These are phyloP conservation scores for Pythium apleroticum DNA, from an alignment of 352 stramenopile genomes.

Conservation along the genomic window DNA sequence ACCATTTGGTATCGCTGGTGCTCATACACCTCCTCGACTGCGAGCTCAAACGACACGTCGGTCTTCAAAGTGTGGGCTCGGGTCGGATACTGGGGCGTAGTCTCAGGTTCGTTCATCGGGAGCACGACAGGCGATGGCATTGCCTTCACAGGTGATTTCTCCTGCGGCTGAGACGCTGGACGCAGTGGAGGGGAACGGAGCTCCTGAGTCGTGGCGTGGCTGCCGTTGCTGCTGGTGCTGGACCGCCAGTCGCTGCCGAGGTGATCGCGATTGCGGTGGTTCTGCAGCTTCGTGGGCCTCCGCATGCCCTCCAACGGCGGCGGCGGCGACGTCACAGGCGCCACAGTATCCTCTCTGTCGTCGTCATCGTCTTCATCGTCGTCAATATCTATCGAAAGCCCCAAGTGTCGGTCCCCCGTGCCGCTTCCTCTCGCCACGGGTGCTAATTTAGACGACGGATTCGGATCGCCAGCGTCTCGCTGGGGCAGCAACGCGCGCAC, in stretches of 20 bases:
- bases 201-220: neutral
- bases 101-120: neutral
- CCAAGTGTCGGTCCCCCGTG: slow-evolving; percentile 2
- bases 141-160: neutral
- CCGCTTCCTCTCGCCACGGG: neutral
- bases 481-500: neutral
- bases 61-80: neutral
- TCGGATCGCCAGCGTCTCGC: neutral
- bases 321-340: slow-evolving; percentile 27
- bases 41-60: slow-evolving; percentile 8
- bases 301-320: slow-evolving; percentile 12
- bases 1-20: slow-evolving; percentile 71
- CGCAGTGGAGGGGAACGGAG: neutral
- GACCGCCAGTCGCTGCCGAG: slow-evolving; percentile 13
- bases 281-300: slow-evolving; percentile 25
- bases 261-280: slow-evolving; percentile 24
- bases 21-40: slow-evolving; percentile 61
- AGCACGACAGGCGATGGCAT: neutral
- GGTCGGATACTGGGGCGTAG: neutral
- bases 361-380: slow-evolving; percentile 14
- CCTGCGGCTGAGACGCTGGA: neutral
- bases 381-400: slow-evolving; percentile 17
- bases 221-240: slow-evolving; percentile 8
- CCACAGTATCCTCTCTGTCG: neutral
- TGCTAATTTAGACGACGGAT: neutral